Evolutionary conservation across 1,284 basidiomycete species (phyloP), one percentile per base, ranked within the genome.

Genomic region (Coniferiporia sulphurascens): DNA sequence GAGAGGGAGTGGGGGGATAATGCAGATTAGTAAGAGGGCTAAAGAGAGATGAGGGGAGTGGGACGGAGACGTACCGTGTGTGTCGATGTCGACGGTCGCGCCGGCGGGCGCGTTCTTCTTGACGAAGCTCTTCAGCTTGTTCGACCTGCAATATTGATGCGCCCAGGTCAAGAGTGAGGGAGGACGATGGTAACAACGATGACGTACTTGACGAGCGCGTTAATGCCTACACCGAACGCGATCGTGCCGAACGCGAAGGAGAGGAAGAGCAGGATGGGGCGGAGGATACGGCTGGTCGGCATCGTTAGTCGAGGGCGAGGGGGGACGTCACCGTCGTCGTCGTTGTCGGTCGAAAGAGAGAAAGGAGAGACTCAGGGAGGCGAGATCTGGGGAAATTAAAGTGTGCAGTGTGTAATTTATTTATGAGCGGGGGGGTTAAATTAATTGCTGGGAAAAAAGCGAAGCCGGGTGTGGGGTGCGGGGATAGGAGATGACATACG

Each of bases 121-220:
- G 48, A 77, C 58, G 9, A 58, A 55, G n/a, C 65, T 61, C 58
- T 72, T 69, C 55, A 66, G 60, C 53, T 72, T 58, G 58, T 74
- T 69, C 38, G 65, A 64, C 61, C 73, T 74, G 55, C 17, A n/a
- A 17, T 21, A n/a, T 46, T 10, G 38, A 13, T 17, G 35, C 17
- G 12, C 19, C 41, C 45, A 21, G 38, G 21, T 43, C 32, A 32
- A 32, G 17, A 38, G 36, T 7, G 4, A n/a, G 17, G 36, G 21
- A 4, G n/a, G 13, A 43, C 32, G 22, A 13, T n/a, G 19, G 5
- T 17, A 19, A 9, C 19, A 21, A 49, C 27, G 1, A 19, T 41
- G 5, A 63, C 72, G 45, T 65, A 77, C 73, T 77, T 76, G 65
- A 74, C 67, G 63, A 75, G 68, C 5, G 76, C 74, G 68, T 77